Evolutionary conservation across 2,329 filamentous ascomycete species (phyloP).

Genomic region (Ophiostoma perfectum): DNA sequence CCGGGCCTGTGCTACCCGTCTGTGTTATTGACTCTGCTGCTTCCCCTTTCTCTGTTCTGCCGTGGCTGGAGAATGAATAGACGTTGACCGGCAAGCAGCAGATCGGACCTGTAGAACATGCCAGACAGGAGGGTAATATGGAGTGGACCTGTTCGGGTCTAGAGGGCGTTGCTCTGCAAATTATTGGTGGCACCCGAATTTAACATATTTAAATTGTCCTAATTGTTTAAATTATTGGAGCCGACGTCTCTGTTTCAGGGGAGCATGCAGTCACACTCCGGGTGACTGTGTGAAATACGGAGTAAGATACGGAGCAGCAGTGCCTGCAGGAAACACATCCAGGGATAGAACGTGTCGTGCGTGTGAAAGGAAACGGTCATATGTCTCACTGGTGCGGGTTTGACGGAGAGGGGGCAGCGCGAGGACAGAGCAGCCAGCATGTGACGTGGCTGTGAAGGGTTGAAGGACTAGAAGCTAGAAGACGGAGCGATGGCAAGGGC

Average conservation of each 20-base stretch:
- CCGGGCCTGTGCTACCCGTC: background rate
- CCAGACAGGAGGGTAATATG: constrained; percentile 12
- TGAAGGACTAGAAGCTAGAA: background rate
- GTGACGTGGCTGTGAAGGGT: background rate
- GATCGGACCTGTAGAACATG: background rate
- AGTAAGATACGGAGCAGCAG: background rate
- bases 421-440: background rate
- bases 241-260: constrained; percentile 22
- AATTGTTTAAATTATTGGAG: background rate
- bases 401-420: too few relatives aligned
- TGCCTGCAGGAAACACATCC: background rate
- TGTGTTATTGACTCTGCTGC: background rate
- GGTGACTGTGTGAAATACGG: constrained; percentile 4
- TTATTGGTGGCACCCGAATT: constrained; percentile 22
- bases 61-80: constrained; percentile 17
- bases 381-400: background rate
- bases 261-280: constrained; percentile 11
- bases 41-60: background rate
- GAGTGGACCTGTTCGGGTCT: constrained; percentile 18
- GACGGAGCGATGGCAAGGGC: background rate
- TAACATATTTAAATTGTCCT: constrained; percentile 24
- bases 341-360: constrained; percentile 4
- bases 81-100: constrained; percentile 19
- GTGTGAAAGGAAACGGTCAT: background rate
- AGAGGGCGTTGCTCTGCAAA: constrained; percentile 16